phyloP scores from a whole-genome alignment of 306 rosid species.

The Abrus pulchellus region DNA sequence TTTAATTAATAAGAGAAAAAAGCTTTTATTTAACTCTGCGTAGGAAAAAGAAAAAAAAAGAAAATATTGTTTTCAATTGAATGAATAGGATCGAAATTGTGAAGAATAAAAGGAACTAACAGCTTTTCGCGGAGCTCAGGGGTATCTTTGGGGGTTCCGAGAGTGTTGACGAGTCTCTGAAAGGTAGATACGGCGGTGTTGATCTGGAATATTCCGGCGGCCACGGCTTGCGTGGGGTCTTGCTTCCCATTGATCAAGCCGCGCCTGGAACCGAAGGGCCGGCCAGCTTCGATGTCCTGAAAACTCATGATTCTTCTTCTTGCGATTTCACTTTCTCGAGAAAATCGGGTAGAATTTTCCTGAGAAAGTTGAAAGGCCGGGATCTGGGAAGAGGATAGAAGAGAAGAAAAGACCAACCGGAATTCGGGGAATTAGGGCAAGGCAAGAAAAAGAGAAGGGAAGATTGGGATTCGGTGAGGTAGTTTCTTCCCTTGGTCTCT shows the following conservation, averaged over 20 bases:
- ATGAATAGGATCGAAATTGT: background rate
- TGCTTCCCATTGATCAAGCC: constrained; percentile 75
- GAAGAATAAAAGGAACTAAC: constrained; percentile 56
- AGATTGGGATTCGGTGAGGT: constrained; percentile 44
- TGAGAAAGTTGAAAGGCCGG: constrained; percentile 42
- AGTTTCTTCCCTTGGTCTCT: constrained; percentile 38
- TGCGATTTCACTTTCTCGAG: constrained; percentile 53
- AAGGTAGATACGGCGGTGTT: constrained; percentile 94
- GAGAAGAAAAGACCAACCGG: background rate
- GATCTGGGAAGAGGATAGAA: constrained; percentile 25
- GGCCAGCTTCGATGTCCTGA: constrained; percentile 94
- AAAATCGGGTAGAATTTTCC: constrained; percentile 50
- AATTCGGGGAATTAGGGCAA: constrained; percentile 41
- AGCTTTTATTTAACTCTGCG: background rate
- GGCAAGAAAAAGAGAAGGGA: constrained; percentile 18
- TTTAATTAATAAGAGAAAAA: background rate
- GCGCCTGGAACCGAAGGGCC: constrained; percentile 71
- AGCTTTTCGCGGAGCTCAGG: constrained; percentile 97
- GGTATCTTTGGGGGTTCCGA: constrained; percentile 97
- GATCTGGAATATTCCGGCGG: constrained; percentile 97
- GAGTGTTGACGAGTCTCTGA: constrained; percentile 96
- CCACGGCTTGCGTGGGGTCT: constrained; percentile 95
- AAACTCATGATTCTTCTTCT: constrained; percentile 72
- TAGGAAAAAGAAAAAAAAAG: too few species aligned
- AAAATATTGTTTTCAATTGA: background rate